Base-by-base conservation (phyloP, 2,329 filamentous ascomycete species). In the Paracoccidioides lutzii region DNA sequence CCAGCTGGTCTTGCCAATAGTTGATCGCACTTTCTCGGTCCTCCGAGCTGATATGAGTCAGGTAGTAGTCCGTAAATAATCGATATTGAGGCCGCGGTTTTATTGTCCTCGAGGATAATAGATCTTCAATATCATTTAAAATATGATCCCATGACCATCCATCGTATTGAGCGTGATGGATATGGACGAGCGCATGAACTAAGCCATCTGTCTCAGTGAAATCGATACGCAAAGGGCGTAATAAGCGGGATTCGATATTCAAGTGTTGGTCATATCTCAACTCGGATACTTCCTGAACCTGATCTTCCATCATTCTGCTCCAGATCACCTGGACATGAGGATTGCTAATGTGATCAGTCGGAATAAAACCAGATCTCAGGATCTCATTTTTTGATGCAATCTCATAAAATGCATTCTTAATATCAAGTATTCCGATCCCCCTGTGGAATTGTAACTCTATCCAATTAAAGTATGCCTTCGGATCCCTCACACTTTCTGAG, bases 81-180 rank as follows among this genome's bases (percentile, higher is more conserved):
- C 75, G 71, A 62, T 88, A 95, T 32, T 82, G 76, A 0, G 81
- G 80, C 33, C 83, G 75, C 0, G 62, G 44, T 0, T 59, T 60
- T 12, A 65, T 41, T 0, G 62, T n/a, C 2, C 63, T 54, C 6
- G 66, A 67, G 15, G 60, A 57, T 65, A 86, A 63, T 1, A 85
- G 60, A 0, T 63, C 64, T 3, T 78, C 75, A 4, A 95, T 71
- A 66, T 95, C 88, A 32, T 78, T 72, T 12, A 88, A 65, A 0
- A 94, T 69, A 35, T 91, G 74, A 53, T 95, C 86, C 65, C 90
- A 78, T 0, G 89, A 90, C 90, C 90, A 96, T n/a, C 90, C 90
- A 68, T 96, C 90, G 65, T 95, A 96, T 0, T 94, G 67, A 0
- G 88, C 83, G 69, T 96, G 90, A 65, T 95, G 90, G 0, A 94